These are phyloP conservation scores for Volvox africanus DNA, from an alignment of 139 green algal genomes.

Conservation along the genomic window DNA sequence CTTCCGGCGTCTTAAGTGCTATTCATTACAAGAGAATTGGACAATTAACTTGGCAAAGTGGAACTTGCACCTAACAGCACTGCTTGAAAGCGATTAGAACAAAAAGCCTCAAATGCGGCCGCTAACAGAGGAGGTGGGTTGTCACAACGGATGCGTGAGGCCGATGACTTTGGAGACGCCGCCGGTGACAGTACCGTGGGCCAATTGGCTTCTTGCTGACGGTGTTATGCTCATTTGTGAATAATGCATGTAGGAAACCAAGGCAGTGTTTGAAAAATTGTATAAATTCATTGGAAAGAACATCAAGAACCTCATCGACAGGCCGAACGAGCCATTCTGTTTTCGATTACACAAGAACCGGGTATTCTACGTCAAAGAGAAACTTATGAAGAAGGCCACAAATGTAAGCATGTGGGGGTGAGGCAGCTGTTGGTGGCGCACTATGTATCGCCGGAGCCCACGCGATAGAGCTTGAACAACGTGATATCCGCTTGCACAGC, in stretches of 20 bases:
- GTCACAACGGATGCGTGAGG: neutral
- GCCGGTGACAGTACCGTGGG: constrained; percentile 2
- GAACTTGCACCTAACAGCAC: no score
- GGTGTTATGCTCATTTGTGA: neutral
- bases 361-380: constrained; percentile 98
- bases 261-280: constrained; percentile 98
- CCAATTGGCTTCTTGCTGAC: neutral
- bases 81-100: neutral
- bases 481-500: neutral
- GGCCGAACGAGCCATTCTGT: constrained; percentile 85
- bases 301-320: constrained; percentile 93
- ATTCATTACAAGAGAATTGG: no score
- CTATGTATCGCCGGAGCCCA: neutral
- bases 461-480: neutral
- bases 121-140: constrained; percentile 71
- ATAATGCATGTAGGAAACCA: constrained; percentile 83
- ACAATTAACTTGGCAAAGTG: no score
- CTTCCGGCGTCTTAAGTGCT: no score
- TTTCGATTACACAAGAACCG: constrained; percentile 94
- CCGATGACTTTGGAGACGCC: neutral
- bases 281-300: constrained; percentile 98
- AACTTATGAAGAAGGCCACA: constrained; percentile 89
- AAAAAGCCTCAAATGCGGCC: constrained; percentile 61
- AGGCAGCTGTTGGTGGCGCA: neutral
- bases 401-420: constrained; percentile 74